Conservation (phyloP, 345 rosid species). For the Aegle marmelos region DNA sequence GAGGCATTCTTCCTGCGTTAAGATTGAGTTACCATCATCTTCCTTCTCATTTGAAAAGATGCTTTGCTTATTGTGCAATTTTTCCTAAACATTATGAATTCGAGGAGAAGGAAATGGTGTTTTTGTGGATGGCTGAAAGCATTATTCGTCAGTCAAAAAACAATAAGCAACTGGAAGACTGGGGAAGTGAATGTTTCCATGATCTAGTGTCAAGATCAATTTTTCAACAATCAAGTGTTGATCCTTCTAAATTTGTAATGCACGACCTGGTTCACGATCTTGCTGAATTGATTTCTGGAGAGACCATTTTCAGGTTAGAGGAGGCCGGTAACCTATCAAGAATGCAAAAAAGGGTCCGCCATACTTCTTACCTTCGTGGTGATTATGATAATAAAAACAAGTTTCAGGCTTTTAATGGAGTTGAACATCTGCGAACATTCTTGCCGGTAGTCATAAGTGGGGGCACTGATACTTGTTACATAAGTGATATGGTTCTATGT, state of each 20-base stretch:
- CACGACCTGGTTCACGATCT: slow-evolving; percentile 12
- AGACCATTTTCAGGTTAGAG: background rate
- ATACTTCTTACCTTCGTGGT: slow-evolving; percentile 3
- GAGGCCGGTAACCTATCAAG: slow-evolving; percentile 3
- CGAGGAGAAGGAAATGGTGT: slow-evolving; percentile 13
- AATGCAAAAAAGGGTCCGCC: background rate
- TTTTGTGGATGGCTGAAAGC: slow-evolving; percentile 24
- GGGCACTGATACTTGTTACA: accelerated
- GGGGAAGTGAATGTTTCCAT: too few species aligned
- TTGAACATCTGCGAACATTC: slow-evolving; percentile 19
- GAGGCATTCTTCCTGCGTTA: too few species aligned
- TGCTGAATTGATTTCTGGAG: slow-evolving; percentile 17
- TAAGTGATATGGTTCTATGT: background rate
- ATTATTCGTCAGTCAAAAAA: background rate
- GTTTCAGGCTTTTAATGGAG: background rate
- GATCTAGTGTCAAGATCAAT: slow-evolving; percentile 22
- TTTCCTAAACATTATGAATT: too few species aligned
- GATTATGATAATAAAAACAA: background rate
- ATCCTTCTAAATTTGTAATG: background rate
- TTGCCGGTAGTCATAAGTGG: background rate
- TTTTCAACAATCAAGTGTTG: slow-evolving; percentile 19
- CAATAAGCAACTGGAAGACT: background rate
- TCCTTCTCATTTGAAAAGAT: too few species aligned
- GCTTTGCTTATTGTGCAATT: too few species aligned
- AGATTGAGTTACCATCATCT: too few species aligned